Base-by-base conservation (phyloP, 441 rosid genomes). In the Heliophila coronopifolia region DNA sequence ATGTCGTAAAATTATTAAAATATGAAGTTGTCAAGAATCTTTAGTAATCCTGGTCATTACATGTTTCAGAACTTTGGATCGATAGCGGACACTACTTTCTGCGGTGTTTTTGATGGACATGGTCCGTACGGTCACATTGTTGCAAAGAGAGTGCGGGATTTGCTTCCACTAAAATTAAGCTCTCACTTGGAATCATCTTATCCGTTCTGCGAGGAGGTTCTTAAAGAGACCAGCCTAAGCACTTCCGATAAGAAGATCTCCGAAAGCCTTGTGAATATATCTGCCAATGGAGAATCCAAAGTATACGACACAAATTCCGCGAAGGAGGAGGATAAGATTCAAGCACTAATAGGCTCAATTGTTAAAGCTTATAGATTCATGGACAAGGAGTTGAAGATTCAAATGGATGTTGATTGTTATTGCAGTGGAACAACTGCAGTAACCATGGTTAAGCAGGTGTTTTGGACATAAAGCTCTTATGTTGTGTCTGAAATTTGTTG, bases 361-460 rank as follows among this genome's bases (percentile, higher is more conserved):
- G 76, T 93, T 55, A 86, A 76, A 73, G 91, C 96, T 61, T 93
- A 84, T 73, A 86, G 76, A 69, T 76, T 81, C 61, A 89, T 86
- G 99, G 99, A 93, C 55, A 72, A 91, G 71, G 99, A 93, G 65
- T 80, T 93, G 16, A 77, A 83, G 59, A 42, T 74, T 75, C 79
- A 79, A 38, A 36, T 73, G 18, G 76, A 59, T 58, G 75, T 80
- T 47, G 91, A 93, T 60, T 84, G 96, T 75, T 86, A 68, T 72
- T 93, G 97, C 70, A 86, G 99, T 66, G 97, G 99, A 33, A 89
- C 97, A 40, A 89, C 99, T 2, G 97, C 99, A 9, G 99, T 93
- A 32, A 86, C 99, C 20, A 44, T 93, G 77, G 67, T 89, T 71
- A 89, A 89, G 73, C 97, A 82, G 93, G 99, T 93, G 9, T 23